Conservation (phyloP, 2,329 filamentous ascomycete genomes). For the Ceratocystis destructans region DNA sequence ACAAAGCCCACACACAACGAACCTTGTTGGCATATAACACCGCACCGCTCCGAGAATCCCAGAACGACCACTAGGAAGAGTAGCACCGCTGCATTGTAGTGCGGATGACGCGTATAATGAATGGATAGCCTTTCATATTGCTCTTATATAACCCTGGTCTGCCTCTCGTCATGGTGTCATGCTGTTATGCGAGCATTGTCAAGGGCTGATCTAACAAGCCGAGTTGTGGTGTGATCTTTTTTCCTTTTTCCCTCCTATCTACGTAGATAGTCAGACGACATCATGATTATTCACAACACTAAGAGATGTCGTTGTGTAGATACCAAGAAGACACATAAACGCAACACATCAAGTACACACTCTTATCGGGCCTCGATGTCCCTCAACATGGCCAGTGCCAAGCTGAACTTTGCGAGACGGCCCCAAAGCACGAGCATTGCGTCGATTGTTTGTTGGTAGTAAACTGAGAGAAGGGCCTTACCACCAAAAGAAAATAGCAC, state of each 20-base stretch:
- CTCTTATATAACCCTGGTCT: neutral
- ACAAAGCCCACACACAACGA: neutral
- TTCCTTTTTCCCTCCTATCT: neutral
- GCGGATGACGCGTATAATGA: neutral
- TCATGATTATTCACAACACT: neutral
- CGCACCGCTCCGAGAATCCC: neutral
- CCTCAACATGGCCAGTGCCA: neutral
- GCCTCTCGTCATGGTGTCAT: neutral
- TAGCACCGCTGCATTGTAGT: neutral
- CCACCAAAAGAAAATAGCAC: neutral
- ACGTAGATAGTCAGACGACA: neutral
- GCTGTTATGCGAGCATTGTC: slow-evolving; percentile 1
- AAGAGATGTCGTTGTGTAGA: neutral
- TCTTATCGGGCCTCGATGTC: neutral
- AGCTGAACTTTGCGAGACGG: neutral
- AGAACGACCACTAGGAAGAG: neutral
- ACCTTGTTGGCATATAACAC: slow-evolving; percentile 1
- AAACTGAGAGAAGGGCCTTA: neutral
- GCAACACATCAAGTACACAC: neutral
- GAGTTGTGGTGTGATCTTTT: neutral
- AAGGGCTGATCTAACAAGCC: slow-evolving; percentile 2
- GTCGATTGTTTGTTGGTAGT: neutral
- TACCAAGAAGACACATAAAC: neutral
- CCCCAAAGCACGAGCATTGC: neutral
- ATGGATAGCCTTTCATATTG: neutral